A percentile compares a stretch with the other conserved stretches of the same genome.
These are phyloP conservation scores for Leccinellum rugosiceps DNA, from an alignment of 768 basidiomycete species.

Conservation along the genomic window DNA sequence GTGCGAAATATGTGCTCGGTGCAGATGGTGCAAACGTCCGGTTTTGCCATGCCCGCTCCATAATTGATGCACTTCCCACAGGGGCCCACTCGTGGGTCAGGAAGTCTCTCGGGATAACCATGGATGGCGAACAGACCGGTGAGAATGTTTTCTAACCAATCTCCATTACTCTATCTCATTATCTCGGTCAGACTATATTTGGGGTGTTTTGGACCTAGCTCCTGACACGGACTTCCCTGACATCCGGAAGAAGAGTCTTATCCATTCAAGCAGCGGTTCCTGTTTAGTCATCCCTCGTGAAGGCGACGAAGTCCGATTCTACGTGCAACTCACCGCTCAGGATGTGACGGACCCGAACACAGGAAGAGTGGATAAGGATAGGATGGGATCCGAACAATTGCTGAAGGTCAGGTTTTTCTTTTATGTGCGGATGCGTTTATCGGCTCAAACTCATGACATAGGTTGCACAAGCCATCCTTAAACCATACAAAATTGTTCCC, in stretches of 20 bases:
- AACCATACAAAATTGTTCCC: constrained; percentile 37
- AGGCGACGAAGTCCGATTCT: constrained; percentile 44
- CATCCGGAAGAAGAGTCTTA: constrained; percentile 43
- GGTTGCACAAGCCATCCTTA: constrained; percentile 40
- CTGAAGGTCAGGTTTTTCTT: constrained; percentile 30
- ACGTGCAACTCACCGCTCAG: constrained; percentile 47
- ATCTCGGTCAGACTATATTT: constrained; percentile 34
- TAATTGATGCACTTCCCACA: constrained; percentile 25
- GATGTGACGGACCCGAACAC: constrained; percentile 36
- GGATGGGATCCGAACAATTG: constrained; percentile 38
- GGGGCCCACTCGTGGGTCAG: constrained; percentile 86
- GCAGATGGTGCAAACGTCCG: constrained; percentile 53
- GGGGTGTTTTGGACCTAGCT: constrained; percentile 46
- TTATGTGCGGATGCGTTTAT: background rate
- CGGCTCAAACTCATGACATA: constrained; percentile 1
- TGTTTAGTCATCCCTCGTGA: constrained; percentile 54
- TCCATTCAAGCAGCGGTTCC: constrained; percentile 50
- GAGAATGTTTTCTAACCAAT: background rate
- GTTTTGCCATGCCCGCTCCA: background rate
- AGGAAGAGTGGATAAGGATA: constrained; percentile 40
- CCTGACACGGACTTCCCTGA: constrained; percentile 55
- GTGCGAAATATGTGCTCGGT: constrained; percentile 74
- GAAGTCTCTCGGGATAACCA: constrained; percentile 56
- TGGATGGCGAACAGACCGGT: constrained; percentile 74
- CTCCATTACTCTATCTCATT: background rate